Percentiles rank a stretch among this genome's conserved stretches.
phyloP scores from a whole-genome alignment of 2,329 filamentous ascomycete genomes.

The Incumbomyces delicatus region DNA sequence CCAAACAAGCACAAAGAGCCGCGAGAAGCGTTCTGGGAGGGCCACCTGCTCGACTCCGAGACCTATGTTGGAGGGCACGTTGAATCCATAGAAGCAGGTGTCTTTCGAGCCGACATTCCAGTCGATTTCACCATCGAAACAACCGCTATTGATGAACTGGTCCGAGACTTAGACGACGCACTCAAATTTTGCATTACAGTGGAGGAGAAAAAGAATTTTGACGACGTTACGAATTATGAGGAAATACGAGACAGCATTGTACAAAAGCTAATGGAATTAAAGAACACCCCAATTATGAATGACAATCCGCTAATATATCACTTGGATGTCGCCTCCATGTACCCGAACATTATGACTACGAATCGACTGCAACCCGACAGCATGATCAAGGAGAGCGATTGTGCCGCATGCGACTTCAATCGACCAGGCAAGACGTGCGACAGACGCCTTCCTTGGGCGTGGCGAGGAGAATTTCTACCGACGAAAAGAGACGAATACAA shows the following conservation, averaged over 20 bases:
- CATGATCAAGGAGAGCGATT: slow-evolving; percentile 96
- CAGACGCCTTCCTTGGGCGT: slow-evolving; percentile 87
- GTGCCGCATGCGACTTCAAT: slow-evolving; percentile 97
- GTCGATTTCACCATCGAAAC: slow-evolving; percentile 90
- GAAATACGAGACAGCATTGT: slow-evolving; percentile 77
- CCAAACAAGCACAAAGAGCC: slow-evolving; percentile 93
- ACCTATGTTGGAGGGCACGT: slow-evolving; percentile 98
- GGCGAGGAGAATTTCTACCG: slow-evolving; percentile 94
- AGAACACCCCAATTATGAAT: slow-evolving; percentile 69
- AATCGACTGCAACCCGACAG: slow-evolving; percentile 95
- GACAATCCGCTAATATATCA: slow-evolving; percentile 93
- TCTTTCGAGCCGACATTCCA: slow-evolving; percentile 91
- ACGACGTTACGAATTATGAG: slow-evolving; percentile 71
- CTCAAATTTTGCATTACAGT: slow-evolving; percentile 78
- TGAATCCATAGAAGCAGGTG: slow-evolving; percentile 96
- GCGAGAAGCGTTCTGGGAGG: slow-evolving; percentile 91
- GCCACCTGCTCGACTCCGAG: slow-evolving; percentile 89
- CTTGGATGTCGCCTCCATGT: slow-evolving; percentile 98
- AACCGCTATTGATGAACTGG: slow-evolving; percentile 76
- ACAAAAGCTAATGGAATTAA: slow-evolving; percentile 60
- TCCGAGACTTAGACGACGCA: slow-evolving; percentile 77
- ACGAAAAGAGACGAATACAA: slow-evolving; percentile 98
- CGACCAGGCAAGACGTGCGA: slow-evolving; percentile 95
- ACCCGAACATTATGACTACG: slow-evolving; percentile 99
- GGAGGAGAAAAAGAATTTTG: slow-evolving; percentile 72